These are phyloP conservation scores for Fragosphaeria purpurea DNA, from an alignment of 2,329 filamentous ascomycete species.

Conservation along the genomic window DNA sequence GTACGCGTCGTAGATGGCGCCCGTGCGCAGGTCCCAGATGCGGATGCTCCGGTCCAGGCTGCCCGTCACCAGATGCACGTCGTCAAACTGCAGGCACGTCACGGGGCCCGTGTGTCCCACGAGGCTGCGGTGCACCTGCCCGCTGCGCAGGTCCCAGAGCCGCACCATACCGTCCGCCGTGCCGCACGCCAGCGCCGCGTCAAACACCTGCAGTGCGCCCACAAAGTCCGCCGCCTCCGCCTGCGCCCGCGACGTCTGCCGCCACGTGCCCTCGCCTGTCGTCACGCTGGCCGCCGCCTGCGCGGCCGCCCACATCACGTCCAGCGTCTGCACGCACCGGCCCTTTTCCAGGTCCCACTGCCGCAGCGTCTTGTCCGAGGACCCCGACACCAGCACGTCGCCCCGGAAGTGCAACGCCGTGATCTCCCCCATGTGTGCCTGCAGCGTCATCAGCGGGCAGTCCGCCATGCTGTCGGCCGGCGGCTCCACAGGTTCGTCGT, in stretches of 20 bases:
- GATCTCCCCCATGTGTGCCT: slow-evolving; percentile 87
- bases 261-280: slow-evolving; percentile 53
- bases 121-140: slow-evolving; percentile 91
- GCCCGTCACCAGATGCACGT: slow-evolving; percentile 87
- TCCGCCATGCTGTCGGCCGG: slow-evolving; percentile 76
- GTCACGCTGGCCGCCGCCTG: slow-evolving; percentile 67
- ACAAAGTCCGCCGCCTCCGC: slow-evolving; percentile 89
- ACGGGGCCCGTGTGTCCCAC: slow-evolving; percentile 94
- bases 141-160: slow-evolving; percentile 91
- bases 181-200: slow-evolving; percentile 88
- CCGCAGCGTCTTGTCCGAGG: slow-evolving; percentile 90
- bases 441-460: slow-evolving; percentile 78
- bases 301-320: slow-evolving; percentile 95
- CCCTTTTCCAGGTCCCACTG: slow-evolving; percentile 98
- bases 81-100: slow-evolving; percentile 91
- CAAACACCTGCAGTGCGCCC: slow-evolving; percentile 88
- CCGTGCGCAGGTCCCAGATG: slow-evolving; percentile 97
- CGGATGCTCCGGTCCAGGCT: slow-evolving; percentile 87
- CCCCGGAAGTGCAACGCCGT: slow-evolving; percentile 87
- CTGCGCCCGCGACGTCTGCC: slow-evolving; percentile 56
- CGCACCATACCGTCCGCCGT: slow-evolving; percentile 96
- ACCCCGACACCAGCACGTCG: slow-evolving; percentile 86
- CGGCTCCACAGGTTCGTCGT: slow-evolving; percentile 58
- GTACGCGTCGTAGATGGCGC: slow-evolving; percentile 90
- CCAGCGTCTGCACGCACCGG: slow-evolving; percentile 92